Evolutionary conservation across 2,329 filamentous ascomycete species (phyloP), one percentile per base, ranked within the genome.

Genomic region (Fusarium sp.): DNA sequence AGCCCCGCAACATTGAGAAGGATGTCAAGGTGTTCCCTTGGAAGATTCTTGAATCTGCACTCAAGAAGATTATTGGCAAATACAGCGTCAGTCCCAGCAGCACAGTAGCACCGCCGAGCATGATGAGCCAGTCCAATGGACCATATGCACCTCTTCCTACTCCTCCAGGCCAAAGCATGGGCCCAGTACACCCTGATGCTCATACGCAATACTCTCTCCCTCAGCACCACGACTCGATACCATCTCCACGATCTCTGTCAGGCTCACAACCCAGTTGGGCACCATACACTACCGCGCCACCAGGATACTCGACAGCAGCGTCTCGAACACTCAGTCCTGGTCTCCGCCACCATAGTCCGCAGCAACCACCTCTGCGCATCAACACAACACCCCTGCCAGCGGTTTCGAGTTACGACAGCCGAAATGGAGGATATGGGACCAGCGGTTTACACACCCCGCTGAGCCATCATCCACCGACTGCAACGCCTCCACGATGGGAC

Each of bases 51-150:
- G 87, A 88, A 47, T 87, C 89, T 62, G 95, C 96, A 0, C 85
- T 99, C 69, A 97, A 96, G 86, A 99, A 99, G 84, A 98, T 99
- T 75, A 97, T 99, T 77, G 90, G 93, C 74, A 99, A 99, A 91
- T 99, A 98, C 77, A 86, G 83, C 74, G 83, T 83, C n/a, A 83
- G 77, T 65, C 82, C 82, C 2, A 78, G 78, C 63, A 78, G 78
- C 67, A 77, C 76, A 4, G 59, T 79, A 36, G 75, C 78, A 1
- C 76, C 78, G 2, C 70, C 78, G 34, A 82, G 77, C 63, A 74
- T 85, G 68, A 75, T 83, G 65, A 78, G 79, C 2, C 78, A 82
- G 4, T 69, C 76, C 48, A 79, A 75, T 12, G 67, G 74, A 12
- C 76, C 80, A 1, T 86, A 83, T 59, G 78, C 79, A 3, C 74